Evolutionary conservation across 345 rosid species (phyloP).

Genomic region (Physaria fendleri): DNA sequence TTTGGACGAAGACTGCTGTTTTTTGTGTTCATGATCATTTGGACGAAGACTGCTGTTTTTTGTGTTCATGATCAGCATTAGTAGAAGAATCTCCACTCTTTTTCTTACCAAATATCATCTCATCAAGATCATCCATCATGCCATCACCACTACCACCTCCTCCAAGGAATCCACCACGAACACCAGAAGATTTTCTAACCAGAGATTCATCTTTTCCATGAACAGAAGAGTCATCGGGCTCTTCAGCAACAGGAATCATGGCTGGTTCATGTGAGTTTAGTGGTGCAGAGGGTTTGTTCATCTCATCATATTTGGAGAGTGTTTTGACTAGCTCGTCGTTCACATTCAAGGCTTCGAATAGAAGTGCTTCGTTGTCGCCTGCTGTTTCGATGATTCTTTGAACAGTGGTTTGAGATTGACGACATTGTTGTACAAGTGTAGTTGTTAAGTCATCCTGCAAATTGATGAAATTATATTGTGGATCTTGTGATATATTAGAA

Average conservation of each 20-base stretch:
- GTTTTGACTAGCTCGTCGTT: conserved; percentile 89
- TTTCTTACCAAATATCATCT: conserved; percentile 96
- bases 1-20: conserved; percentile 57
- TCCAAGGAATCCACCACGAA: conserved; percentile 39
- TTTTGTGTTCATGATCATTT: conserved; percentile 53
- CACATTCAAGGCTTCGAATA: conserved; percentile 92
- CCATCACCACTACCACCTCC: conserved; percentile 64
- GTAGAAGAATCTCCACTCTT: conserved; percentile 44
- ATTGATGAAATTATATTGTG: background rate
- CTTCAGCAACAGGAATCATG: conserved; percentile 85
- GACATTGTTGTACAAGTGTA: conserved; percentile 81
- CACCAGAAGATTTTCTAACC: conserved; percentile 66
- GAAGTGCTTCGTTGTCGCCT: conserved; percentile 84
- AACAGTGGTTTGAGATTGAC: conserved; percentile 55
- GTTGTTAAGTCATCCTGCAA: conserved; percentile 77
- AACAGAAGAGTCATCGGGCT: conserved; percentile 68
- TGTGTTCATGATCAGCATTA: conserved; percentile 35
- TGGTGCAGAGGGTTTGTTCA: conserved; percentile 48
- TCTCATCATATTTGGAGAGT: conserved; percentile 66
- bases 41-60: conserved; percentile 55
- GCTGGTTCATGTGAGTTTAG: conserved; percentile 62
- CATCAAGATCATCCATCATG: conserved; percentile 99
- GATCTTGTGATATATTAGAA: background rate
- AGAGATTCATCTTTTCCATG: conserved; percentile 54
- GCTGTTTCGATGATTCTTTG: conserved; percentile 86